Evolutionary conservation across 331 rosid species (phyloP), one percentile per base, ranked within the genome.

Genomic region (Pyrus hybrid): DNA sequence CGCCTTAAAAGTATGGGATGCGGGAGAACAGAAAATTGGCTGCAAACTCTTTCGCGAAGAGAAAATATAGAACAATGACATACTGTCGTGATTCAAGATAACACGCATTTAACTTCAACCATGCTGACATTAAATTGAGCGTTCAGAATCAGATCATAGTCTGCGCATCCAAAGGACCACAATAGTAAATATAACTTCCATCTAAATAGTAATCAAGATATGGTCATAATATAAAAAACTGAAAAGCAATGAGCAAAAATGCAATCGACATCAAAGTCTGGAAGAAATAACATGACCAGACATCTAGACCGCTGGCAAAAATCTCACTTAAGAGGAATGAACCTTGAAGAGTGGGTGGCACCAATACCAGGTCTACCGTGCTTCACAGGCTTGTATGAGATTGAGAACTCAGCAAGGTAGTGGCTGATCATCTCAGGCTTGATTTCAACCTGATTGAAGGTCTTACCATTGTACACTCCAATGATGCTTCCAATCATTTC

Each of bases 301-400:
- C 21, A 43, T 43, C 74, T 30, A 65, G 68, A 56, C 66, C 21
- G 78, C 80, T 26, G 63, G 70, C 25, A 68, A 33, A 8, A 63
- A 43, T 53, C 37, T 93, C 94, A 93, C 93, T 93, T 93, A 5
- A 93, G 97, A 68, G 98, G 98, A 79, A 93, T 93, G 64, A 93
- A 93, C 93, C 98, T 91, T 5, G 98, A 93, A 0, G 98, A 93
- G 85, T 93, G 98, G 61, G 98, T 93, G 64, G 98, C 98, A 85
- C 98, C 98, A 80, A 93, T 93, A 88, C 97, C 98, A 13, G 98
- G 98, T 71, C 98, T 88, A 68, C 96, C 98, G 0, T 93, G 98
- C 93, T 93, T 93, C 30, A 93, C 98, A 3, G 98, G 97, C 83
- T 93, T 93, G 94, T 91, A 93, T 20, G 96, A 91, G 28, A 91